phyloP scores from a whole-genome alignment of 1,284 basidiomycete genomes.

The Sporisorium scitamineum region DNA sequence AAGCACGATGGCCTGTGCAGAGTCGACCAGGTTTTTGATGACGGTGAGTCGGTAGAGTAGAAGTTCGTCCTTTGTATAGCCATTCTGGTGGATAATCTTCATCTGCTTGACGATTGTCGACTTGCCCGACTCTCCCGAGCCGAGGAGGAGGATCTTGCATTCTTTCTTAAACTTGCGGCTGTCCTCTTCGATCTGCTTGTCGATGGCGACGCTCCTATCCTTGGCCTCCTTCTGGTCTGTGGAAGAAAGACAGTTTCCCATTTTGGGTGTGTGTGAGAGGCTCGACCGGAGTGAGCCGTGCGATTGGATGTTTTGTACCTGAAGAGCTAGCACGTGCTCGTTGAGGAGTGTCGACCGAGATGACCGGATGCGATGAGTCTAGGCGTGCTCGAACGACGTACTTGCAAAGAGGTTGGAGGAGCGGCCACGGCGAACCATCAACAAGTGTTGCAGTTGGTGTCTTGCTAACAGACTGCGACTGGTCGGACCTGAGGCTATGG shows the following conservation, averaged over 20 bases:
- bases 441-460: not conserved
- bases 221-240: slow-evolving; percentile 61
- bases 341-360: not conserved
- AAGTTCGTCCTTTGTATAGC: slow-evolving; percentile 85
- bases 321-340: not conserved
- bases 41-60: slow-evolving; percentile 83
- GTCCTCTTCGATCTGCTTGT: slow-evolving; percentile 74
- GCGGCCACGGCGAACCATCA: not conserved
- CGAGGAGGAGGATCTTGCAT: slow-evolving; percentile 92
- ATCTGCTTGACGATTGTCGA: slow-evolving; percentile 98
- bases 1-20: slow-evolving; percentile 86
- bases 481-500: not conserved
- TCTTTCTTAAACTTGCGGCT: slow-evolving; percentile 81
- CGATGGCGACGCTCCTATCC: slow-evolving; percentile 71
- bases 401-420: not conserved
- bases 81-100: slow-evolving; percentile 98
- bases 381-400: not conserved
- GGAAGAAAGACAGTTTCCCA: slow-evolving; percentile 63
- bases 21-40: slow-evolving; percentile 70
- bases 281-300: not conserved
- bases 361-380: not conserved
- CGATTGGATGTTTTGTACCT: not conserved
- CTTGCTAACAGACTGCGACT: not conserved
- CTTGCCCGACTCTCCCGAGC: slow-evolving; percentile 88
- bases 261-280: slow-evolving; percentile 19